A percentile compares a stretch with the other conserved stretches of the same genome.
Conservation (phyloP, 768 basidiomycete genomes). For the Serendipita indica region DNA sequence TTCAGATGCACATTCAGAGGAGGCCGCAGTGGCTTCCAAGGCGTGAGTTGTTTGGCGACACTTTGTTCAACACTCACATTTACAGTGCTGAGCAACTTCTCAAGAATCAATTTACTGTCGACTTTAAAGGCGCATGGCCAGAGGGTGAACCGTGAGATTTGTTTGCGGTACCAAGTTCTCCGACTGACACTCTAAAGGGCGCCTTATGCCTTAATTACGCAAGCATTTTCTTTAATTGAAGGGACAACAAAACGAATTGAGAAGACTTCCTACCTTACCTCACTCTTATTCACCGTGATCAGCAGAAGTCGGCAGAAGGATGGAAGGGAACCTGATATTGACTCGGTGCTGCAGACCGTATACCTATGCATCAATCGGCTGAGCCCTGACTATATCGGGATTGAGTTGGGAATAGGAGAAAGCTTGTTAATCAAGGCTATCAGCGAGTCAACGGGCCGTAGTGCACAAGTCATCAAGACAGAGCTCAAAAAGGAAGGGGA, state of each 20-base stretch:
- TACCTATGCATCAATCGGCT: conserved; percentile 94
- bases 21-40: conserved; percentile 37
- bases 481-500: conserved; percentile 94
- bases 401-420: conserved; percentile 95
- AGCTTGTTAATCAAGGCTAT: conserved; percentile 90
- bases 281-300: conserved; percentile 81
- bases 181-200: conserved; percentile 35
- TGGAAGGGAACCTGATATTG: conserved; percentile 17
- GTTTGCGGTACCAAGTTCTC: background rate
- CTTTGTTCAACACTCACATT: conserved; percentile 7
- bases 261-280: conserved; percentile 76
- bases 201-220: conserved; percentile 85
- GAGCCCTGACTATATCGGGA: conserved; percentile 85
- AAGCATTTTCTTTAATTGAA: conserved; percentile 80
- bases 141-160: conserved; percentile 59
- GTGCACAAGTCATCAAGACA: conserved; percentile 62
- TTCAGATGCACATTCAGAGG: conserved; percentile 24
- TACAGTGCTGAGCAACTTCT: conserved; percentile 49
- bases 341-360: conserved; percentile 71
- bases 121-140: conserved; percentile 72
- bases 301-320: conserved; percentile 58
- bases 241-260: conserved; percentile 90
- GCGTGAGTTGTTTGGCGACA: conserved; percentile 30
- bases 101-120: conserved; percentile 50
- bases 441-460: conserved; percentile 86